These are phyloP conservation scores for Xylariaceae sp. DNA, from an alignment of 2,329 filamentous ascomycete genomes.

Conservation along the genomic window DNA sequence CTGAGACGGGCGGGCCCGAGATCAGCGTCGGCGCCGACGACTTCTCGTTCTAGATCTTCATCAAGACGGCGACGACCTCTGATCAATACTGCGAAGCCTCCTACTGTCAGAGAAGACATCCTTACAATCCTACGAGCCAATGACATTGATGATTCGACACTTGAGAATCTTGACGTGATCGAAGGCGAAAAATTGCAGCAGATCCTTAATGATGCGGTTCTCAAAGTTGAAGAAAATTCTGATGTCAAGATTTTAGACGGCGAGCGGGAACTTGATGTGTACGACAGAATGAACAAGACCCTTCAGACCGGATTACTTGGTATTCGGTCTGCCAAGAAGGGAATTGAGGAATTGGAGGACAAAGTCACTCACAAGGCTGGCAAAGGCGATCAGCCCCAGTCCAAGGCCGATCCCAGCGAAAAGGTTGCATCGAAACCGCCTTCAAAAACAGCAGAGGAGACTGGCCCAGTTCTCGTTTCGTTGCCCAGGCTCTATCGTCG, in stretches of 20 bases:
- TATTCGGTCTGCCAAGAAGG: conserved; percentile 49
- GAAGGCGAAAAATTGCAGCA: conserved; percentile 28
- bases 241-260: conserved; percentile 27
- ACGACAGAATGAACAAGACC: conserved; percentile 48
- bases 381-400: conserved; percentile 18
- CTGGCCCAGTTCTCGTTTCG: conserved; percentile 36
- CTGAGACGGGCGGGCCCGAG: conserved; percentile 17
- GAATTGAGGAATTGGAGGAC: conserved; percentile 54
- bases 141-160: conserved; percentile 54
- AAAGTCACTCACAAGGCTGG: conserved; percentile 41
- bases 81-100: conserved; percentile 49
- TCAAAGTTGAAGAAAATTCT: conserved; percentile 29
- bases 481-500: conserved; percentile 44
- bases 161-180: conserved; percentile 50
- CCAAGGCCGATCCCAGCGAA: conserved; percentile 4
- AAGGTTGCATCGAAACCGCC: background rate
- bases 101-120: conserved; percentile 52
- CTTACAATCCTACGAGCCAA: conserved; percentile 47
- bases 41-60: conserved; percentile 34
- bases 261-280: conserved; percentile 40
- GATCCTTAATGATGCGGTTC: conserved; percentile 25
- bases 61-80: conserved; percentile 43
- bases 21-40: conserved; percentile 28
- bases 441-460: conserved; percentile 23
- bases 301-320: conserved; percentile 47